Evolutionary conservation across 345 rosid genomes (phyloP).

Genomic region (Anastatica hierochuntica): DNA sequence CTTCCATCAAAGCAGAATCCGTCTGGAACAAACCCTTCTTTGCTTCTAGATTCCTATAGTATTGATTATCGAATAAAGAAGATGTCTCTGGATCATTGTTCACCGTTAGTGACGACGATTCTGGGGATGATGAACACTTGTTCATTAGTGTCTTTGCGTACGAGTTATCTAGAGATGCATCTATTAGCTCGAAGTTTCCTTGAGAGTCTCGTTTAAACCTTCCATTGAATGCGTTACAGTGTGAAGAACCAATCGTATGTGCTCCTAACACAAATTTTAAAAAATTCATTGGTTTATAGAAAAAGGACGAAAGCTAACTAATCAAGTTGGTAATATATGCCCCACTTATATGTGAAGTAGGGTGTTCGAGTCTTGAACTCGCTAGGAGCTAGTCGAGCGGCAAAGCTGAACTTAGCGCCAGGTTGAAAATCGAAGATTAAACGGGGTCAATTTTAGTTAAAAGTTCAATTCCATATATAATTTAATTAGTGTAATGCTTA

Average conservation of each 20-base stretch:
- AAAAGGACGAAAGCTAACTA: too few species aligned
- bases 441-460: too few species aligned
- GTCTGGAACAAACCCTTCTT: constrained; percentile 67
- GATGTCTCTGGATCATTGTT: constrained; percentile 56
- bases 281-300: too few species aligned
- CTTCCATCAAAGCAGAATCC: constrained; percentile 50
- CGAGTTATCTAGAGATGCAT: constrained; percentile 38
- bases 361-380: too few species aligned
- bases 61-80: constrained; percentile 51
- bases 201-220: constrained; percentile 39
- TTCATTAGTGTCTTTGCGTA: constrained; percentile 44
- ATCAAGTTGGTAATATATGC: too few species aligned
- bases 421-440: too few species aligned
- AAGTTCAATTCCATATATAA: too few species aligned
- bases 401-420: too few species aligned
- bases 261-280: too few species aligned
- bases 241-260: constrained; percentile 69
- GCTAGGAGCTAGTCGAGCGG: too few species aligned
- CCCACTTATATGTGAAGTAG: too few species aligned
- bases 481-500: too few species aligned
- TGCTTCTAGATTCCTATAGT: constrained; percentile 39
- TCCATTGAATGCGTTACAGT: constrained; percentile 57
- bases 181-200: constrained; percentile 39
- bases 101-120: constrained; percentile 30
- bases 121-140: constrained; percentile 38